Conservation (phyloP, 2,329 filamentous ascomycete species). For the Pseudogymnoascus sp. region DNA sequence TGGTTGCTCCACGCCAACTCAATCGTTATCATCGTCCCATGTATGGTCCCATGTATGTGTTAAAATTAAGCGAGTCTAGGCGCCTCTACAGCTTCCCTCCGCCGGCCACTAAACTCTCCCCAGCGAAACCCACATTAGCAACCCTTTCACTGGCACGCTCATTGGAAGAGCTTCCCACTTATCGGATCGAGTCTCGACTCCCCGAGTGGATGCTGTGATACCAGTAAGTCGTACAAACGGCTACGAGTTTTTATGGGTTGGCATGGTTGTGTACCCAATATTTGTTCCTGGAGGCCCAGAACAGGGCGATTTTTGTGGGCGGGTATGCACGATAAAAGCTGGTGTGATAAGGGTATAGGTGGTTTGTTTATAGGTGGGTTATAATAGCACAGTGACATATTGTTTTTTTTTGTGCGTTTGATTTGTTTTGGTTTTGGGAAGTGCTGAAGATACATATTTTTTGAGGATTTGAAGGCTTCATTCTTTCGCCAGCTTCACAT, state of each 20-base stretch:
- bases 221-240: not conserved
- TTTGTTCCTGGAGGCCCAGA: not conserved
- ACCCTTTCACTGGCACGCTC: not conserved
- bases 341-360: slow-evolving; percentile 3
- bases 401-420: not conserved
- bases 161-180: not conserved
- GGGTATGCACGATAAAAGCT: not conserved
- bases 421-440: not conserved
- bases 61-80: not conserved
- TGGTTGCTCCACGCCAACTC: not conserved
- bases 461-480: not conserved
- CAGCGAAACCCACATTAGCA: not conserved
- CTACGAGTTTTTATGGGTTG: not conserved
- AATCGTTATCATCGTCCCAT: not conserved
- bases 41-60: not conserved
- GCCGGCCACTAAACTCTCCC: not conserved
- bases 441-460: not conserved
- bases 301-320: not conserved
- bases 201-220: not conserved
- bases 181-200: slow-evolving; percentile 1
- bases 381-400: not conserved
- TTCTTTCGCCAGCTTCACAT: not conserved
- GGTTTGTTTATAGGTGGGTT: slow-evolving; percentile 8
- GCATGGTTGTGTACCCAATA: slow-evolving; percentile 5
- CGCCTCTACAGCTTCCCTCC: not conserved